These are phyloP conservation scores for Raffaelea ambrosiae DNA, from an alignment of 2,329 filamentous ascomycete genomes.

Conservation along the genomic window DNA sequence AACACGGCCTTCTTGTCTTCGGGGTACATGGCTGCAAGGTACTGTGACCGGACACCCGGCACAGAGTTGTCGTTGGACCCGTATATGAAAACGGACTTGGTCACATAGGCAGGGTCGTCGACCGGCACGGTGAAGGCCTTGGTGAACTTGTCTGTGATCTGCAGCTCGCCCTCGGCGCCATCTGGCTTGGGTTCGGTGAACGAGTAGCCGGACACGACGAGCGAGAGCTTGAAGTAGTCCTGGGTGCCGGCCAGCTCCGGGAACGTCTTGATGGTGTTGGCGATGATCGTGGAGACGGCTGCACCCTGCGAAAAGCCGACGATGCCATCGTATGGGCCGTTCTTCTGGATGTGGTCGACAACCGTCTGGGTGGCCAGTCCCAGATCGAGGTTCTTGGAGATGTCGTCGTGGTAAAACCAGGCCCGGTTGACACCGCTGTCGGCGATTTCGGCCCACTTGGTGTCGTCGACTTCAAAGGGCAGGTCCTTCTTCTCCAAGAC, in stretches of 20 bases:
- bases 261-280: conserved; percentile 4
- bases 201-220: conserved; percentile 7
- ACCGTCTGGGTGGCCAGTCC: not conserved
- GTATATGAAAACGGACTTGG: conserved; percentile 7
- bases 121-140: conserved; percentile 3
- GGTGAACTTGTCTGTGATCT: conserved; percentile 6
- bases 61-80: conserved; percentile 8
- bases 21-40: conserved; percentile 8
- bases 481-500: conserved; percentile 6
- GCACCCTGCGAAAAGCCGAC: conserved; percentile 6
- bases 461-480: conserved; percentile 6
- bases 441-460: conserved; percentile 5
- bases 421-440: conserved; percentile 3
- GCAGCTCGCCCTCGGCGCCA: conserved; percentile 3
- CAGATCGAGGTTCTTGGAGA: conserved; percentile 7
- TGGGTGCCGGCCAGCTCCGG: conserved; percentile 3
- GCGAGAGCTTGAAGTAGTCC: conserved; percentile 6
- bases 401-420: conserved; percentile 7
- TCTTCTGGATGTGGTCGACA: conserved; percentile 5
- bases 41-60: conserved; percentile 4
- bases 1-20: conserved; percentile 5
- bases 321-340: conserved; percentile 7
- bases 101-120: conserved; percentile 2
- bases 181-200: conserved; percentile 7
- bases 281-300: conserved; percentile 5